Evolutionary conservation across 441 rosid genomes (phyloP).

Genomic region (Erodium chrysanthum): DNA sequence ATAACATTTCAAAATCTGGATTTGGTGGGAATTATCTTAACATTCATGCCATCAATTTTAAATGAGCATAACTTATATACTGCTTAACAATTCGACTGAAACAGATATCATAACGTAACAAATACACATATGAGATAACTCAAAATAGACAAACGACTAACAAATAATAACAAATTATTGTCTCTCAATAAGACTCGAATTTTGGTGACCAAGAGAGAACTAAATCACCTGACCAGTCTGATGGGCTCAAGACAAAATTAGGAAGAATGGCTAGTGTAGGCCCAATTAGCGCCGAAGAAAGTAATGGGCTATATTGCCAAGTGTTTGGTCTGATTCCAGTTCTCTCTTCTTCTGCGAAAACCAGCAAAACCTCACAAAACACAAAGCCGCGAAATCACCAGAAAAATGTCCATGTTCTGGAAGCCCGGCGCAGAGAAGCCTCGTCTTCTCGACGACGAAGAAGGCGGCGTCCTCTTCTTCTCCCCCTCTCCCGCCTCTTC

Average conservation of each 20-base stretch:
- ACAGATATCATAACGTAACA: no score
- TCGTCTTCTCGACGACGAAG: conserved; percentile 80
- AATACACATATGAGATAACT: no score
- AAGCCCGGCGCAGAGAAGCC: conserved; percentile 88
- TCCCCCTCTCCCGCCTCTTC: conserved; percentile 54
- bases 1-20: no score
- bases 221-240: no score
- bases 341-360: not conserved
- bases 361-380: not conserved
- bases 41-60: no score
- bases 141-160: no score
- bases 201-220: no score
- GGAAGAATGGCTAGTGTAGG: not conserved
- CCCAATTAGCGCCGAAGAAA: not conserved
- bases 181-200: no score
- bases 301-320: not conserved
- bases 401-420: conserved; percentile 68
- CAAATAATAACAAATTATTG: no score
- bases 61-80: no score
- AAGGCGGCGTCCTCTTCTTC: conserved; percentile 69
- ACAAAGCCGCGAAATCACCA: not conserved
- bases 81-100: no score
- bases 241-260: not conserved
- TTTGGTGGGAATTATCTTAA: no score
- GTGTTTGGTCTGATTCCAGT: not conserved